Percentiles rank a stretch among this genome's conserved stretches.
phyloP scores from a whole-genome alignment of 495 filamentous ascomycete species.

The Tirmania nivea region DNA sequence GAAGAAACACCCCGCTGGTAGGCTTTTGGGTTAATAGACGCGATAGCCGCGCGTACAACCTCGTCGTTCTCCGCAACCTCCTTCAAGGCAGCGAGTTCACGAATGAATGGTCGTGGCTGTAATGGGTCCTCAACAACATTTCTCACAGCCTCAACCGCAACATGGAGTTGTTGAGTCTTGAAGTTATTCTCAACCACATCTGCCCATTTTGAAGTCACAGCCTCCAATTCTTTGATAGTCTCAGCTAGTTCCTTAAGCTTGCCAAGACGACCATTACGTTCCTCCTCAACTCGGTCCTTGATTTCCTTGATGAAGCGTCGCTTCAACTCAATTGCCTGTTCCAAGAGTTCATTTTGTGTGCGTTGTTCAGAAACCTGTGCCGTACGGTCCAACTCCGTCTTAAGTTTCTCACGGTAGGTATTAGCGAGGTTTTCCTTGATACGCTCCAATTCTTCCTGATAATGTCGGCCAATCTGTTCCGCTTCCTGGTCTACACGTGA shows the following conservation, averaged over 20 bases:
- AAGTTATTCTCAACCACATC: constrained; percentile 71
- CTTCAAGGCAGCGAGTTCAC: constrained; percentile 81
- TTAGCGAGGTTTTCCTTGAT: constrained; percentile 57
- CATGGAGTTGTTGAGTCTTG: constrained; percentile 81
- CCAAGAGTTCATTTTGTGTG: constrained; percentile 61
- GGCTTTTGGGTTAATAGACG: constrained; percentile 75
- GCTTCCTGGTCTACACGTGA: constrained; percentile 48
- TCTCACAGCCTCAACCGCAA: constrained; percentile 82
- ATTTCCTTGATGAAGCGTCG: constrained; percentile 59
- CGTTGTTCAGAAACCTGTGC: constrained; percentile 57
- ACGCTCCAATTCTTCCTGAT: constrained; percentile 69
- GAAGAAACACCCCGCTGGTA: constrained; percentile 85
- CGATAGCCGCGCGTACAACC: constrained; percentile 75
- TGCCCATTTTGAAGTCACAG: constrained; percentile 65
- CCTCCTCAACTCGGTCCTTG: constrained; percentile 61
- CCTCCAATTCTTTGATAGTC: constrained; percentile 58
- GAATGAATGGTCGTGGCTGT: constrained; percentile 61
- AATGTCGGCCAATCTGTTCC: constrained; percentile 49
- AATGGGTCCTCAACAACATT: constrained; percentile 52
- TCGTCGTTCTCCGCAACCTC: constrained; percentile 64
- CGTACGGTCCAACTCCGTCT: constrained; percentile 50
- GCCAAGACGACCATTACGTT: constrained; percentile 69
- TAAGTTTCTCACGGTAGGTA: constrained; percentile 58
- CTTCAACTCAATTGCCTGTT: constrained; percentile 77
- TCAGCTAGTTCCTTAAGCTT: constrained; percentile 60